Conservation (phyloP, 257 asterid species). For the Fraxinus americana region DNA sequence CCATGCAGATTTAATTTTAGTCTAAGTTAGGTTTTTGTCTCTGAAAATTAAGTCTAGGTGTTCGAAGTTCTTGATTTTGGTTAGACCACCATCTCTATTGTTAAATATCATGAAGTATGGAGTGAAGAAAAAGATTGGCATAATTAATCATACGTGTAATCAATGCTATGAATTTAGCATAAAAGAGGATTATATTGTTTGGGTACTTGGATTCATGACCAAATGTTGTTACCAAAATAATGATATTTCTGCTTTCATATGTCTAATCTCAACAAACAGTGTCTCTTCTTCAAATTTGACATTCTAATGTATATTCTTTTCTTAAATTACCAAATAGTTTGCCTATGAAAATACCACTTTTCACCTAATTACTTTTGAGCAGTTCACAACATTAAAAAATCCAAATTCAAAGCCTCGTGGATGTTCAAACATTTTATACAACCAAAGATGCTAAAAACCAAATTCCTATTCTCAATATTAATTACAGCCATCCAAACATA, state of each 20-base stretch:
- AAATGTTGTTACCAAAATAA: not conserved
- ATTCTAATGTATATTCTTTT: not conserved
- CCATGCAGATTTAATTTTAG: no score
- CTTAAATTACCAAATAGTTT: not conserved
- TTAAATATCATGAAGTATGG: not conserved
- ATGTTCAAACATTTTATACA: not conserved
- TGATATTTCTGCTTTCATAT: not conserved
- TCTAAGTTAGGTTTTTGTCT: no score
- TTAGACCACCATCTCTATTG: not conserved
- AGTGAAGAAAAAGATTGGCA: not conserved
- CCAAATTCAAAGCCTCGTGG: not conserved
- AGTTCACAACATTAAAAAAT: not conserved
- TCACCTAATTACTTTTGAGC: not conserved
- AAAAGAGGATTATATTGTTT: not conserved
- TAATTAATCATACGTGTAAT: not conserved
- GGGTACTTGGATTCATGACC: not conserved
- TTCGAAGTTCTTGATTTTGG: not conserved
- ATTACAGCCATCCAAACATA: not conserved
- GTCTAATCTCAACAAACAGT: not conserved
- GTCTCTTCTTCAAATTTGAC: not conserved
- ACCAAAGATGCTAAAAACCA: not conserved
- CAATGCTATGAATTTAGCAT: not conserved
- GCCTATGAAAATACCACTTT: not conserved
- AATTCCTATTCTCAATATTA: not conserved
- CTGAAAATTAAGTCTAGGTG: no score